Conservation (phyloP, 257 asterid genomes). For the Solanum bulbocastanum region DNA sequence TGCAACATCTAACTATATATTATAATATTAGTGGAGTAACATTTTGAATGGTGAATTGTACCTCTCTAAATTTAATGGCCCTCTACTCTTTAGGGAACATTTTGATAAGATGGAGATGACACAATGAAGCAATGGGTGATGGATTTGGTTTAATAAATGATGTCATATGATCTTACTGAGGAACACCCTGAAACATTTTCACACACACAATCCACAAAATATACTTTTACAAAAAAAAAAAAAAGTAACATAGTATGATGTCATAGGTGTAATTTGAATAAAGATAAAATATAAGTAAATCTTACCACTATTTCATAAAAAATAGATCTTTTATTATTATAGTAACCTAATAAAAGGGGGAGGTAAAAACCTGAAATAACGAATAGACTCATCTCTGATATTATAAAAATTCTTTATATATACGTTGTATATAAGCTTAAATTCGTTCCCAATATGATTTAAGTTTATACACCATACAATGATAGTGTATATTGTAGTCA, state of each 20-base stretch:
- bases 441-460: background rate
- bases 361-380: background rate
- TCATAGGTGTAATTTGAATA: background rate
- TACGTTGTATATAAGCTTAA: background rate
- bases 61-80: constrained; percentile 34
- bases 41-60: constrained; percentile 28
- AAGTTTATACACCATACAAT: background rate
- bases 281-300: background rate
- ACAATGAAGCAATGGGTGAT: constrained; percentile 29
- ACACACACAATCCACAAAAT: background rate
- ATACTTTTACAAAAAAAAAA: background rate
- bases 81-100: constrained; percentile 43
- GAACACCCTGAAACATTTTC: background rate
- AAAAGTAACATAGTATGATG: background rate
- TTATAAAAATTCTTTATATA: too few species aligned
- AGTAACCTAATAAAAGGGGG: background rate
- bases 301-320: rapidly evolving
- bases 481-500: background rate
- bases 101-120: constrained; percentile 28
- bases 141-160: constrained; percentile 19
- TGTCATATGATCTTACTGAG: background rate
- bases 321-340: background rate
- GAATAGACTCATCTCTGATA: background rate
- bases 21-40: constrained; percentile 5
- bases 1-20: constrained; percentile 22